phyloP scores from a whole-genome alignment of 192 early-diverging fungal species.

The Podila epicladia region DNA sequence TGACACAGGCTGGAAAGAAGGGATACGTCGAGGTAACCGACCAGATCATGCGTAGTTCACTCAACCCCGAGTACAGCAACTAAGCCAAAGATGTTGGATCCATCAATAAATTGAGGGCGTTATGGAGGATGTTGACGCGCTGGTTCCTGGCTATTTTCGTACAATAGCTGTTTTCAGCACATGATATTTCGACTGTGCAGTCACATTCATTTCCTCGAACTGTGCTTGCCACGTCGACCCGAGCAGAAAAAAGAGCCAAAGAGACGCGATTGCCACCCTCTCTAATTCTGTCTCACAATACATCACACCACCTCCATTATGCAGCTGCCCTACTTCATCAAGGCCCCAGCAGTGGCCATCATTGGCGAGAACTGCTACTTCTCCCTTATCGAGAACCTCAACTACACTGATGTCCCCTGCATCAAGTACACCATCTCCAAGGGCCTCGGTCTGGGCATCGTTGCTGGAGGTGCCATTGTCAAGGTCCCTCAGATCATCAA shows the following conservation, averaged over 20 bases:
- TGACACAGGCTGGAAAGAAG: conserved; percentile 47
- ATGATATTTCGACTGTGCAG: no score
- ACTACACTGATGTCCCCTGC: conserved; percentile 75
- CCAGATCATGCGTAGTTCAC: conserved; percentile 25
- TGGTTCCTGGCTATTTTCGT: no score
- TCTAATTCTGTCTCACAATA: background rate
- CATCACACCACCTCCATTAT: conserved; percentile 21
- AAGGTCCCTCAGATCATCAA: conserved; percentile 98
- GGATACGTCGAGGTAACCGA: conserved; percentile 48
- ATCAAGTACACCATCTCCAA: conserved; percentile 88
- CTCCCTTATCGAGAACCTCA: conserved; percentile 76
- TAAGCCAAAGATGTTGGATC: background rate
- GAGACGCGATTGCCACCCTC: background rate
- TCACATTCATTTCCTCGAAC: no score
- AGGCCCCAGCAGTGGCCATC: conserved; percentile 71
- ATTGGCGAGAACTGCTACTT: conserved; percentile 86
- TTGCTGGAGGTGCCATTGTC: conserved; percentile 90
- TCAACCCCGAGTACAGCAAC: conserved; percentile 29
- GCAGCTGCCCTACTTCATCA: conserved; percentile 70
- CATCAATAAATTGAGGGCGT: no score
- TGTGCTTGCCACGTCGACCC: no score
- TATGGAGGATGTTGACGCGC: no score
- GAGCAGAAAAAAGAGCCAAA: no score
- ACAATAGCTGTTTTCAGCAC: no score
- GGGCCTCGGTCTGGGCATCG: conserved; percentile 93